Evolutionary conservation across 2,329 filamentous ascomycete species (phyloP), one percentile per base, ranked within the genome.

Genomic region (Ilyonectria sp.): DNA sequence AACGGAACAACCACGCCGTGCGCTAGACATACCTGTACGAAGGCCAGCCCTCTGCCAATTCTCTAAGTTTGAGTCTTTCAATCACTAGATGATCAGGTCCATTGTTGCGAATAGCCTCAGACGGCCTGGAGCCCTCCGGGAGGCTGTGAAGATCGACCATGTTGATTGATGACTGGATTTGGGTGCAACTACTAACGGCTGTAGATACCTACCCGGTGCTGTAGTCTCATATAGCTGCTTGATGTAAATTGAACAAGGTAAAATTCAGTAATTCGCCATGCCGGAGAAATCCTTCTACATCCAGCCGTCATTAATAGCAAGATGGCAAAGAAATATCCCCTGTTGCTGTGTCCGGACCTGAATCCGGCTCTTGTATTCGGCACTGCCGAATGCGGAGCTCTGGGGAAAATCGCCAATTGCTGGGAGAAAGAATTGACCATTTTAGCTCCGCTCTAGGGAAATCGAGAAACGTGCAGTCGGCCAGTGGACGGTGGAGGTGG

Each of bases 41-140:
- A 9, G 84, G 84, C 84, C 84, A 86, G 2, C 84, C 84, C 72
- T 86, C 84, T 2, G 84, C 84, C 15, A 86, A 75, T 63, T 86
- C 85, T 29, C 84, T 78, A 6, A 86, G 77, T 70, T 86, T 86
- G 47, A 79, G 81, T 5, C 85, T 76, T 67, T 86, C 84, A 0
- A 86, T 65, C 0, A 79, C 81, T 0, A 86, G 76, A 46, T 81
- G 72, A 47, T 82, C 80, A 1, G 83, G 82, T 0, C 84, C 84
- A 68, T 86, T 86, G 71, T 86, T 86, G 57, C 84, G 82, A 46
- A 85, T 75, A 2, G 81, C 82, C 9, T 78, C 61, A 44, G 75
- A 68, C 43, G 84, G 82, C 33, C 79, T 55, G 2, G 63, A 66
- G 47, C 67, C 66, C 21, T 54, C 46, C 0, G 66, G 66, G 13